Evolutionary conservation across 129 eudicot genomes (phyloP).

Genomic region (Tagetes erecta): DNA sequence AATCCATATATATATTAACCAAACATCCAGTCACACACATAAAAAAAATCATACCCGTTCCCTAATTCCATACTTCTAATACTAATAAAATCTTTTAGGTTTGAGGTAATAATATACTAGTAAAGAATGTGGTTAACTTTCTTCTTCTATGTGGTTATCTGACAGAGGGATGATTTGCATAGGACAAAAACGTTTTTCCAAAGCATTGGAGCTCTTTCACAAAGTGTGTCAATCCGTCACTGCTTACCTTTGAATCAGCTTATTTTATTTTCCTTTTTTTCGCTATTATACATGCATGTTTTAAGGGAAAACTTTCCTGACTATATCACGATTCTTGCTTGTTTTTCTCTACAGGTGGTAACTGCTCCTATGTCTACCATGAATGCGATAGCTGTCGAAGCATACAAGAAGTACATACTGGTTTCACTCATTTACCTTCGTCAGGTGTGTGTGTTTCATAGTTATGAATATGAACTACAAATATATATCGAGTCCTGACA

Average conservation of each 20-base stretch:
- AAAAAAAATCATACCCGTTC: background rate
- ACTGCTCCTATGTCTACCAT: constrained; percentile 91
- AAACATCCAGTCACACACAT: background rate
- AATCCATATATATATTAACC: background rate
- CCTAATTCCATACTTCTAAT: background rate
- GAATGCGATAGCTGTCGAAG: constrained; percentile 91
- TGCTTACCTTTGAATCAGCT: constrained; percentile 15
- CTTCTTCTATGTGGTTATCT: constrained; percentile 23
- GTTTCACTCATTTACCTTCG: constrained; percentile 97
- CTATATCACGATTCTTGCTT: constrained; percentile 2
- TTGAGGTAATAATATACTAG: background rate
- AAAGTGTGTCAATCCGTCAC: constrained; percentile 52
- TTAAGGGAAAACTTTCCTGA: constrained; percentile 3
- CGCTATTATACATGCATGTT: background rate
- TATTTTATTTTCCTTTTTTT: background rate
- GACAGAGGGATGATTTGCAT: constrained; percentile 91
- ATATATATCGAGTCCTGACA: constrained; percentile 1
- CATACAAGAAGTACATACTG: constrained; percentile 89
- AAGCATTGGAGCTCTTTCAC: constrained; percentile 94
- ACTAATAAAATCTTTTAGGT: background rate
- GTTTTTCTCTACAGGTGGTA: constrained; percentile 65
- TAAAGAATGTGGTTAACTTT: constrained; percentile 22
- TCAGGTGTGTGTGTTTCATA: constrained; percentile 54
- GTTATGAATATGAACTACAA: background rate
- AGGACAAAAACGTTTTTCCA: constrained; percentile 73